Evolutionary conservation across 768 basidiomycete genomes (phyloP), one percentile per base, ranked within the genome.

Genomic region (Dioszegia crocea): DNA sequence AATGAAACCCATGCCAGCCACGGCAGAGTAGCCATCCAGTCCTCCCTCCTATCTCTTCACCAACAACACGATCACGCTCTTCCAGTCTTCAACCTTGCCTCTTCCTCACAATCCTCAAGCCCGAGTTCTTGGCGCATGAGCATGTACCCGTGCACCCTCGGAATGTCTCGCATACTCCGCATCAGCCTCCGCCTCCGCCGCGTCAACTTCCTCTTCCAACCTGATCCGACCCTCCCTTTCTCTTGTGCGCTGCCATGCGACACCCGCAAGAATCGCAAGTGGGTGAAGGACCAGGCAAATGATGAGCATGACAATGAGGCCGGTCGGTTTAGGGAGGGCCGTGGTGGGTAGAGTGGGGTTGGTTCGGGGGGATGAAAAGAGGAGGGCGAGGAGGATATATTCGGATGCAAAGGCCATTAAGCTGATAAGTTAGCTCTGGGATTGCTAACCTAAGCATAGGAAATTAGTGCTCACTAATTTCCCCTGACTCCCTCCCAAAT

Each of bases 401-500:
- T 60, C 44, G 16, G 57, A 64, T 12, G 64, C 63, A 2, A 53
- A 48, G 21, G 65, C 63, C 39, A 71, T 53, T 9, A 68, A 49
- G 54, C 66, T 67, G 36, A 3, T 21, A 6, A 19, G 36, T 50
- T 36, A 49, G 51, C 29, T 21, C 11, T 6, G 21, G 17, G 5
- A 24, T 31, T n/a, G n/a, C n/a, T n/a, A 21, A 8, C 14, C 8
- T 21, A 21, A 43, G 40, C 49, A 46, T 4, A 12, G 45, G 17
- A 78, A 0, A 84, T 79, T 1, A 82, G n/a, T 6, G 68, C 74
- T 59, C 43, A 73, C 70, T 70, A 68, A 43, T 63, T 51, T 46
- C 68, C 52, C 49, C 65, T 67, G 41, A 67, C 21, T 41, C 64
- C 70, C 19, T 67, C 62, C 73, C 74, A 73, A 19, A 71, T 56